Evolutionary conservation across 1,284 basidiomycete species (phyloP).

Genomic region (Xerocomus nothofagi): DNA sequence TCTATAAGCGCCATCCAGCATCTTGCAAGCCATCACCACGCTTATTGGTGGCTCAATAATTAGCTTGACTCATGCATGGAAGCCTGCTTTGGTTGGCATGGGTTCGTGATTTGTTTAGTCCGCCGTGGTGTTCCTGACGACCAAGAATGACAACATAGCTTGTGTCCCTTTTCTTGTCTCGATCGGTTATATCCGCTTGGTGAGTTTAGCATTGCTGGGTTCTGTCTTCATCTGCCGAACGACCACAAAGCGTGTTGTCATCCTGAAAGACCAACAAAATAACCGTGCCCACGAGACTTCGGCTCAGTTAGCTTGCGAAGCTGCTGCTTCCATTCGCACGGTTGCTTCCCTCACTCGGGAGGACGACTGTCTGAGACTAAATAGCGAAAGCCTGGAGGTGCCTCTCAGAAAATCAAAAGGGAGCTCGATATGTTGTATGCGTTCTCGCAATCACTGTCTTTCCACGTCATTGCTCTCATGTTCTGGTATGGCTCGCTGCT

Average conservation of each 20-base stretch:
- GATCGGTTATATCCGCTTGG: constrained; percentile 85
- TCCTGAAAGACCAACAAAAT: constrained; percentile 86
- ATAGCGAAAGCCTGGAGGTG: constrained; percentile 70
- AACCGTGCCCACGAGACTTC: constrained; percentile 83
- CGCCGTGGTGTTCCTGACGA: constrained; percentile 17
- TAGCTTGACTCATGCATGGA: constrained; percentile 81
- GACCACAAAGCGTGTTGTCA: constrained; percentile 61
- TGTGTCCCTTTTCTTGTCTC: constrained; percentile 84
- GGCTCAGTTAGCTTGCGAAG: constrained; percentile 91
- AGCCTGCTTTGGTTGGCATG: constrained; percentile 74
- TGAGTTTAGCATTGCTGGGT: constrained; percentile 36
- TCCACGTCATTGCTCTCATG: constrained; percentile 84
- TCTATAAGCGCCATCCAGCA: constrained; percentile 40
- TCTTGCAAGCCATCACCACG: constrained; percentile 79
- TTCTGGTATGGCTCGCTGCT: constrained; percentile 84
- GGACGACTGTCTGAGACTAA: constrained; percentile 72
- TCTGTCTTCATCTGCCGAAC: constrained; percentile 10
- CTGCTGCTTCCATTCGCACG: constrained; percentile 91
- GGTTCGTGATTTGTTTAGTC: constrained; percentile 41
- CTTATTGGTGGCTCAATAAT: constrained; percentile 75
- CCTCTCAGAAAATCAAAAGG: constrained; percentile 70
- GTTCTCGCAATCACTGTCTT: constrained; percentile 75
- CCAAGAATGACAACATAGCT: constrained; percentile 46
- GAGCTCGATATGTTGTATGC: constrained; percentile 77
- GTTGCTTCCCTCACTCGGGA: constrained; percentile 91